Percentiles rank a stretch among this genome's conserved stretches.
phyloP scores from a whole-genome alignment of 1,139 yeast species.

The Fermentozyma sake region DNA sequence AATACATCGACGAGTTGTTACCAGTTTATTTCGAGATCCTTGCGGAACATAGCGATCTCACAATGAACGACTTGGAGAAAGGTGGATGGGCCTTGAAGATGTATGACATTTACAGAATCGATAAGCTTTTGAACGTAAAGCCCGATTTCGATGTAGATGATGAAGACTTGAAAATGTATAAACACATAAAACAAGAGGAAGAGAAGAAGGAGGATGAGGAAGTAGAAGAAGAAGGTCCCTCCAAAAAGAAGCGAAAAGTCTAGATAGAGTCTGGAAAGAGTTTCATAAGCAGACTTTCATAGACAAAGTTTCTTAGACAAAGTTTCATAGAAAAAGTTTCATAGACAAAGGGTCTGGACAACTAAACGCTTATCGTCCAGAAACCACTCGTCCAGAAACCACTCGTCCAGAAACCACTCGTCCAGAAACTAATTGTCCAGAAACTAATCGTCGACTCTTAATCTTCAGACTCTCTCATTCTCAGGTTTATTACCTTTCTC shows the following conservation, averaged over 20 bases:
- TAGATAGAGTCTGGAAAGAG: too few relatives aligned
- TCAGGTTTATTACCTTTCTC: too few relatives aligned
- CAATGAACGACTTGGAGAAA: slow-evolving; percentile 23
- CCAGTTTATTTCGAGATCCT: slow-evolving; percentile 20
- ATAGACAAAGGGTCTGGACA: too few relatives aligned
- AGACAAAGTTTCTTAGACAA: too few relatives aligned
- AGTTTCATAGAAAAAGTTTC: too few relatives aligned
- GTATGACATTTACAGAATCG: slow-evolving; percentile 21
- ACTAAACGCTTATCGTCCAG: too few relatives aligned
- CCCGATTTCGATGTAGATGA: slow-evolving; percentile 16
- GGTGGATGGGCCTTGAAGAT: slow-evolving; percentile 39
- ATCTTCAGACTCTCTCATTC: too few relatives aligned
- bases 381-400: too few relatives aligned
- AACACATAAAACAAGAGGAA: slow-evolving; percentile 2
- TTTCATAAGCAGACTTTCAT: too few relatives aligned
- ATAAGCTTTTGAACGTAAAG: slow-evolving; percentile 22
- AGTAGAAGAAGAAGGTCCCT: slow-evolving; percentile 4
- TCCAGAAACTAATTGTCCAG: too few relatives aligned
- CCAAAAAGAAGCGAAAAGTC: slow-evolving; percentile 3
- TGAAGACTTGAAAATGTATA: slow-evolving; percentile 7
- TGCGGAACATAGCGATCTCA: slow-evolving; percentile 5
- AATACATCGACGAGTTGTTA: slow-evolving; percentile 33
- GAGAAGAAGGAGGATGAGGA: slow-evolving; percentile 1
- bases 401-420: too few relatives aligned
- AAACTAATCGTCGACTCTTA: too few relatives aligned